Evolutionary conservation across 148 eudicot species (phyloP).

Genomic region (Persicaria maculosa): DNA sequence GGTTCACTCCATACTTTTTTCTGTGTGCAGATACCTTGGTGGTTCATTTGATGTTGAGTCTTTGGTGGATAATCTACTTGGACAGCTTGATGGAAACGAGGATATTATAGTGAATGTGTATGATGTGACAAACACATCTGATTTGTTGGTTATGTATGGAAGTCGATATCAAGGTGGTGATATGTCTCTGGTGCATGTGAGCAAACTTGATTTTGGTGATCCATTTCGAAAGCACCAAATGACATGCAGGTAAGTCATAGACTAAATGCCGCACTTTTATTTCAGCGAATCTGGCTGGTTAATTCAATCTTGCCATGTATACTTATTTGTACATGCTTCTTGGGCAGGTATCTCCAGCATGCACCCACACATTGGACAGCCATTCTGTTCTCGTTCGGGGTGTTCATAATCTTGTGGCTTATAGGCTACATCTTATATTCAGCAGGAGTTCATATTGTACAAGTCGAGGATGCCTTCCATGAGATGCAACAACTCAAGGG

Average conservation of each 20-base stretch:
- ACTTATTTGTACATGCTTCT: not conserved
- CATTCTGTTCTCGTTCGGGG: constrained; percentile 20
- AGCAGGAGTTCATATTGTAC: constrained; percentile 42
- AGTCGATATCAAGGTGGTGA: constrained; percentile 43
- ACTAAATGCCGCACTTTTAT: not conserved
- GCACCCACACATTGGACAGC: constrained; percentile 51
- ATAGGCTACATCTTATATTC: constrained; percentile 36
- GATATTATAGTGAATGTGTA: constrained; percentile 55
- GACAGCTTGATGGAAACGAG: constrained; percentile 62
- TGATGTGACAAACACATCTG: constrained; percentile 60
- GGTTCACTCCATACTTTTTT: not conserved
- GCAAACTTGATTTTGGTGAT: constrained; percentile 70
- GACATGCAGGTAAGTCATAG: constrained; percentile 44
- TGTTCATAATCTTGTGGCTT: constrained; percentile 34
- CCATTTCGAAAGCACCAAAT: constrained; percentile 66
- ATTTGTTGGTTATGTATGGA: constrained; percentile 59
- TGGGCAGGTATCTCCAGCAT: constrained; percentile 50
- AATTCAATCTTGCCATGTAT: not conserved
- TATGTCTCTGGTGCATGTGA: constrained; percentile 39
- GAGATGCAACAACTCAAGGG: constrained; percentile 50
- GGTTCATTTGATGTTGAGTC: constrained; percentile 81
- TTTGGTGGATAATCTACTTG: constrained; percentile 60
- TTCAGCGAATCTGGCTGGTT: not conserved
- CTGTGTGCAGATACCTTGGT: constrained; percentile 48
- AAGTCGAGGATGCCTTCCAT: constrained; percentile 53